A percentile compares a stretch with the other conserved stretches of the same genome.
These are phyloP conservation scores for Hypoxylon fragiforme DNA, from an alignment of 495 filamentous ascomycete genomes.

Conservation along the genomic window DNA sequence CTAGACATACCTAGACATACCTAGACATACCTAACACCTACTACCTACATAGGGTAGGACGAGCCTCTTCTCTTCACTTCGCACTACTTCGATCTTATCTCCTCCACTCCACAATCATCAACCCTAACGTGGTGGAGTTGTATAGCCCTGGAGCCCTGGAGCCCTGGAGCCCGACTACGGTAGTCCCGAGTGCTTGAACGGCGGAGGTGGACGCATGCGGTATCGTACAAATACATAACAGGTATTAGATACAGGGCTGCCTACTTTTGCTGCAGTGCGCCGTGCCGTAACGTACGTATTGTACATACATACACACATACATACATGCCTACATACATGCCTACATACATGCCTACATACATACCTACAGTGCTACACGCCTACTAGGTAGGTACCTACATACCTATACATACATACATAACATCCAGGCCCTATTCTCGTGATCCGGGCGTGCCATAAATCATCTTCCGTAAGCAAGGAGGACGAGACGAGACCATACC, in stretches of 20 bases:
- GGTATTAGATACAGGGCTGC: background rate
- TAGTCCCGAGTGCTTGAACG: constrained; percentile 8
- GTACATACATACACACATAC: constrained; percentile 1
- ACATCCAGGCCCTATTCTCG: constrained; percentile 17
- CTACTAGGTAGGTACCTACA: no score
- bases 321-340: no score
- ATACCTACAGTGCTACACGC: no score
- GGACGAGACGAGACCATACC: background rate
- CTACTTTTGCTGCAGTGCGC: constrained; percentile 2
- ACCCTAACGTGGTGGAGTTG: constrained; percentile 31
- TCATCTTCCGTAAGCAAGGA: constrained; percentile 16
- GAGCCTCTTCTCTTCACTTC: background rate
- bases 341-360: constrained; percentile 1
- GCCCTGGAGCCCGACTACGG: constrained; percentile 9
- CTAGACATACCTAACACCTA: no score
- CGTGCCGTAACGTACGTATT: constrained; percentile 5
- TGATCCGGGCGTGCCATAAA: constrained; percentile 22
- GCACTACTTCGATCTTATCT: constrained; percentile 33
- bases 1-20: no score
- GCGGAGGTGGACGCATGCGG: constrained; percentile 25
- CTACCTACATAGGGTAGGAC: no score
- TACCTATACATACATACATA: background rate
- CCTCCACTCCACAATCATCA: constrained; percentile 7
- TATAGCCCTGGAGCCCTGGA: no score
- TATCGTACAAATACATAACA: constrained; percentile 10